Percentiles rank a stretch among this genome's conserved stretches.
Evolutionary conservation across 2,329 filamentous ascomycete genomes (phyloP).

Genomic region (Arthrobotrys sphaeroides): DNA sequence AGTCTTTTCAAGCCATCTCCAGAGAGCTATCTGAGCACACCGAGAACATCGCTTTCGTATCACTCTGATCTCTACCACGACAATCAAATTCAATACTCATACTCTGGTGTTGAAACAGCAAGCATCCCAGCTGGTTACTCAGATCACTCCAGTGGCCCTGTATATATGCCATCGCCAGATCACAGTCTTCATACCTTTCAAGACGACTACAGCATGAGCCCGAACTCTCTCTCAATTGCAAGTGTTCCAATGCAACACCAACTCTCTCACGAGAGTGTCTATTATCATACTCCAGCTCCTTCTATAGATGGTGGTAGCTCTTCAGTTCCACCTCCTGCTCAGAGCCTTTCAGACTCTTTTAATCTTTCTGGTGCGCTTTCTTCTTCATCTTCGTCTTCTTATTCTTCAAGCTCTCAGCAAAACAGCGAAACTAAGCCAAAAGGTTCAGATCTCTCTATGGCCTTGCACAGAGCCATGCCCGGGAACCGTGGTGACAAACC

Average conservation of each 20-base stretch:
- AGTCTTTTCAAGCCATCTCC: constrained; percentile 23
- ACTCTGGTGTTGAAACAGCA: constrained; percentile 25
- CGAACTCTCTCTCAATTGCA: constrained; percentile 17
- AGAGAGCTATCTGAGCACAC: constrained; percentile 29
- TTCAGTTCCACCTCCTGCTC: constrained; percentile 22
- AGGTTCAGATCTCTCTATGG: constrained; percentile 47
- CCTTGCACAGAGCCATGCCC: constrained; percentile 42
- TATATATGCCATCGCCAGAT: constrained; percentile 44
- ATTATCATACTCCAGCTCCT: constrained; percentile 42
- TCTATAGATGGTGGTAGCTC: constrained; percentile 26
- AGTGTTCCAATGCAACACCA: constrained; percentile 46
- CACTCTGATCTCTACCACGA: constrained; percentile 31
- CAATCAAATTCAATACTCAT: constrained; percentile 14
- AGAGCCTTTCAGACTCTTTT: constrained; percentile 34
- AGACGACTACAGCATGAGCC: constrained; percentile 37
- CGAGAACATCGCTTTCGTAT: constrained; percentile 37
- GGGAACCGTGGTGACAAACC: constrained; percentile 50
- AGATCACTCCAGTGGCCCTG: neutral
- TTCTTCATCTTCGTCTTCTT: constrained; percentile 50
- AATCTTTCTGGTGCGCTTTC: constrained; percentile 54
- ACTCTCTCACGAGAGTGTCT: constrained; percentile 44
- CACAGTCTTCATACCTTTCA: constrained; percentile 34
- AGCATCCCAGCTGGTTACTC: constrained; percentile 32
- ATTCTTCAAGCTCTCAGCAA: constrained; percentile 20
- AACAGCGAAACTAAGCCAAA: constrained; percentile 34